These are phyloP conservation scores for Eucalyptus curtisii DNA, from an alignment of 345 rosid species.

Conservation along the genomic window DNA sequence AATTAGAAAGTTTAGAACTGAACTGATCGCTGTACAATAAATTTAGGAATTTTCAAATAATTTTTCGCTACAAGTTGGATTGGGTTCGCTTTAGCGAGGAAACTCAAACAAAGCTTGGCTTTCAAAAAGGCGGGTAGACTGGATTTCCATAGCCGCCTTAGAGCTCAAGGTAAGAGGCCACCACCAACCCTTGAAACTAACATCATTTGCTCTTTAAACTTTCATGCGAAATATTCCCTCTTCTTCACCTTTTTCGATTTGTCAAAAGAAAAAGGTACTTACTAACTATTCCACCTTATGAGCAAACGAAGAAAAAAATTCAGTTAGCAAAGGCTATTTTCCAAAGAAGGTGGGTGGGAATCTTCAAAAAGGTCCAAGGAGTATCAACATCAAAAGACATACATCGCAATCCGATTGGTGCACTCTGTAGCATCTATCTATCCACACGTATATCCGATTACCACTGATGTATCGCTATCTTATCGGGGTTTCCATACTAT, in stretches of 20 bases:
- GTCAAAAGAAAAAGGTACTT: neutral
- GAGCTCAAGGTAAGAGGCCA: neutral
- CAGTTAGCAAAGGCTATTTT: neutral
- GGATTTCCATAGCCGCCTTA: neutral
- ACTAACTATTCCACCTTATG: neutral
- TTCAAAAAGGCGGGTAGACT: neutral
- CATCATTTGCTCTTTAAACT: neutral
- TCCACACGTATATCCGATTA: neutral
- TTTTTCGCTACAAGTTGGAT: neutral
- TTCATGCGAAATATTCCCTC: neutral
- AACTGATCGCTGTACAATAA: accelerated
- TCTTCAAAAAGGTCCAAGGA: neutral
- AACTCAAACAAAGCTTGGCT: neutral
- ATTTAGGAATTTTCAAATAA: neutral
- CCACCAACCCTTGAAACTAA: neutral
- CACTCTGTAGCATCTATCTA: neutral
- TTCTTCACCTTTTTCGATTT: neutral
- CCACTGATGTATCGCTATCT: neutral
- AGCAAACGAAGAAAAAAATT: neutral
- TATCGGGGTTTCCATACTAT: neutral
- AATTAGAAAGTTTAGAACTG: accelerated
- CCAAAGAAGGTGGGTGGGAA: neutral
- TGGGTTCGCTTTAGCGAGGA: neutral
- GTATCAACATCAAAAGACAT: neutral
- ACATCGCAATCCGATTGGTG: neutral